Evolutionary conservation across 148 eudicot species (phyloP), one percentile per base, ranked within the genome.

Genomic region (Spergularia marina): DNA sequence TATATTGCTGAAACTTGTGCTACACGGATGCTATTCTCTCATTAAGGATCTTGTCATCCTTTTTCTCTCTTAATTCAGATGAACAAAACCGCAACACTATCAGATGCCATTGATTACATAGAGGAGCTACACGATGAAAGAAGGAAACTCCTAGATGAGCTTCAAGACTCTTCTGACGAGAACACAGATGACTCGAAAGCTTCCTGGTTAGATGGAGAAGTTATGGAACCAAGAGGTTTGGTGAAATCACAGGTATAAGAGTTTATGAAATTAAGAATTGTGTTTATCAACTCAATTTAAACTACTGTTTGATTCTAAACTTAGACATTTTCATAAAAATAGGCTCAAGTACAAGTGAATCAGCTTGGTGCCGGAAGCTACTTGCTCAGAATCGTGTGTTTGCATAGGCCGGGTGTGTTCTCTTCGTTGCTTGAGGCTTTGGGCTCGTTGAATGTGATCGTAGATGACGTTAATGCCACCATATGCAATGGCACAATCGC

Each of bases 81-180:
- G 97, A 82, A 86, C 83, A 90, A 67, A 78, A 84, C 86, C 53
- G 77, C 97, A 8, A 89, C 85, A 68, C 64, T 94, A 13, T 87
- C 86, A 10, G 98, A 94, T 82, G 98, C 98, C 25, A 80, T 82
- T 56, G 88, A 87, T 53, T 91, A 94, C 79, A 94, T 94, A 68
- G 55, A 76, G 80, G 89, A 87, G 81, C 81, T 94, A 78, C 64
- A 89, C 74, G 74, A 71, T 20, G 82, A 78, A 61, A 80, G 73
- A 8, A 75, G 82, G 57, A 59, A 74, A 3, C 88, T 84, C 65
- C 69, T 81, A 39, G 72, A 76, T 56, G 97, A 91, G 87, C 87
- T 90, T 30, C 85, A 84, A 8, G 81, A 84, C 75, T 25, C 14
- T 52, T 25, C 14, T 52, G 61, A 74, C 16, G 59, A 77, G 17